Base-by-base conservation (phyloP, 805 yeast species). In the Kregervanrija delftensis region DNA sequence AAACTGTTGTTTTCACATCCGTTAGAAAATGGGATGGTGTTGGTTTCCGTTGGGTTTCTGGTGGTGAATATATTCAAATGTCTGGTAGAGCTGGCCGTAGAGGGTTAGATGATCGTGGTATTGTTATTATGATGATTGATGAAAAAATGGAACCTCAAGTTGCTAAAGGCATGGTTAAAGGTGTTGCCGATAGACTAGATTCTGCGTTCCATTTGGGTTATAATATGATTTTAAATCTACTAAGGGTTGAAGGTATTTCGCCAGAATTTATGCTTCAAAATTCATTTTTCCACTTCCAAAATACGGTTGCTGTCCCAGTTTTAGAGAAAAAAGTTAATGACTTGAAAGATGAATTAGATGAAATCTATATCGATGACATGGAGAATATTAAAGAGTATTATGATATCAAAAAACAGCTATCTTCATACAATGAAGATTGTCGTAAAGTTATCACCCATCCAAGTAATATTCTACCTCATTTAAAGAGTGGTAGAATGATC, bases 31-130 rank as follows among this genome's bases (percentile, higher is more conserved):
- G 97, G 96, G 99, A 93, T 68, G 99, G 99, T 56, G 81, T 79
- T 50, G 95, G 91, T 14, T 89, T 91, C 73, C 81, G 99, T 67
- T 93, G 99, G 99, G 97, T 93, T 31, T 86, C 96, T 45, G 99
- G 99, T 48, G 99, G 99, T 71, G 99, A 93, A 68, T 93, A 93
- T 67, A 93, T 93, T 60, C 99, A 93, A 69, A 93, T 93, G 99
- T 87, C 96, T 38, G 99, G 99, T 53, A 82, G 99, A 67, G 99
- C 99, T 16, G 99, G 99, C 56, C 90, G 99, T 74, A 86, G 99
- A 76, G 99, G 99, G 60, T 76, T 93, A 56, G 99, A 93, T 74
- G 99, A 93, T 64, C 84, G 99, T 64, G 99, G 99, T 69, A 89
- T 93, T 65, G 99, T 93, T 41, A 93, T 93, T 54, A 86, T 93